These are phyloP conservation scores for Leptodermis oblonga DNA, from an alignment of 257 asterid genomes.

Conservation along the genomic window DNA sequence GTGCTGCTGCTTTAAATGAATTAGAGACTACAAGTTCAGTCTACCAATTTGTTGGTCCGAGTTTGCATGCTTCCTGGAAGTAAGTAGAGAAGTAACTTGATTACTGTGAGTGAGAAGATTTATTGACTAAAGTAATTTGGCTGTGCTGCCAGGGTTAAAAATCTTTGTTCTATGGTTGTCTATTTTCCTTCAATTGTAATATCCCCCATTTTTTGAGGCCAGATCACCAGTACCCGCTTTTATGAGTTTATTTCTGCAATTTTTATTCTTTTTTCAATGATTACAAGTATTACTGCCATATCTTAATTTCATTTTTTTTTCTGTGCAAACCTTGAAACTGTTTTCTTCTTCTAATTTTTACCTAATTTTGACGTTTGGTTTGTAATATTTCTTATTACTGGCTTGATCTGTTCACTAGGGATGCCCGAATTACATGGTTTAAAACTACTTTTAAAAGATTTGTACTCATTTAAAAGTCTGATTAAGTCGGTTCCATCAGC, in stretches of 20 bases:
- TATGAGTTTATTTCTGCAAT: not conserved
- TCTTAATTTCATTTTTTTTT: too few species aligned
- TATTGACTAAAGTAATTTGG: not conserved
- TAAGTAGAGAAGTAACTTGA: slow-evolving; percentile 24
- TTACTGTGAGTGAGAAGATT: not conserved
- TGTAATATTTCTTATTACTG: not conserved
- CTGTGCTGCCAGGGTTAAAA: not conserved
- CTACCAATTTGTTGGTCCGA: slow-evolving; percentile 29
- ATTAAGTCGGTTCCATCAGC: not conserved
- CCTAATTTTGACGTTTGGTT: not conserved
- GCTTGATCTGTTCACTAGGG: not conserved
- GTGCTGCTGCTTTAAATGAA: slow-evolving; percentile 22
- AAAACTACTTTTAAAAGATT: not conserved
- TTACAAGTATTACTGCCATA: not conserved
- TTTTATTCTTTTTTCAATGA: not conserved
- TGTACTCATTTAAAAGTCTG: not conserved
- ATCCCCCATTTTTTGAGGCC: too few species aligned
- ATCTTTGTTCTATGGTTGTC: not conserved
- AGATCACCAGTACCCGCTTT: too few species aligned
- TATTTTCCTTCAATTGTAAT: not conserved
- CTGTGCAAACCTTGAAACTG: not conserved
- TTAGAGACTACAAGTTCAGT: slow-evolving; percentile 14
- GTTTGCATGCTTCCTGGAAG: slow-evolving; percentile 56
- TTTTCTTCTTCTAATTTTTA: not conserved
- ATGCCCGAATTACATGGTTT: not conserved